These are phyloP conservation scores for Malassezia equina DNA, from an alignment of 1,284 basidiomycete species.

Conservation along the genomic window DNA sequence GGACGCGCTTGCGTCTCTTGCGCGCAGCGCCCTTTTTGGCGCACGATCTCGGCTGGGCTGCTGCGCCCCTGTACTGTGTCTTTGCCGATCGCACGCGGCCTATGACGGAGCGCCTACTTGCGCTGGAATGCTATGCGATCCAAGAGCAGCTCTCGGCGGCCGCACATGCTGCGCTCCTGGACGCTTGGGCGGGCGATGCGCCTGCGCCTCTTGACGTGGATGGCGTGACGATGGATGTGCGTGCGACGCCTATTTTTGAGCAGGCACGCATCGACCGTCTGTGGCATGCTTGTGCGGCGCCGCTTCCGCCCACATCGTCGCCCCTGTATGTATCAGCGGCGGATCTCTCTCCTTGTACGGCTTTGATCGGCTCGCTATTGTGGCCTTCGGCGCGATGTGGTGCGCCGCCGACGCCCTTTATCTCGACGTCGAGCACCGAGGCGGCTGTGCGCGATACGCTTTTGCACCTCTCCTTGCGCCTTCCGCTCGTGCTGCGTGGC, in stretches of 20 bases:
- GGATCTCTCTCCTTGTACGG: neutral
- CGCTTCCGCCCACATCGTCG: neutral
- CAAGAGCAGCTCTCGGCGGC: conserved; percentile 25
- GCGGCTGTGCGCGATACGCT: conserved; percentile 60
- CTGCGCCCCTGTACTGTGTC: conserved; percentile 18
- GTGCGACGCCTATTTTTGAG: conserved; percentile 9
- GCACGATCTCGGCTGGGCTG: neutral
- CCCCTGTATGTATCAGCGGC: neutral
- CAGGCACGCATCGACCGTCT: conserved; percentile 5
- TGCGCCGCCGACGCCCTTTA: conserved; percentile 30
- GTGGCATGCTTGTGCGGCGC: conserved; percentile 1
- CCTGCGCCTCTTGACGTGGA: neutral
- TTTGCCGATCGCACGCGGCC: conserved; percentile 6
- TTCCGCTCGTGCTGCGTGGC: conserved; percentile 76
- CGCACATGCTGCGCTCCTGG: conserved; percentile 19
- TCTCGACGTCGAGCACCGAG: conserved; percentile 60
- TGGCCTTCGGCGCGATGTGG: neutral
- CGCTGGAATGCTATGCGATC: conserved; percentile 23
- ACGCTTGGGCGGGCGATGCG: conserved; percentile 17
- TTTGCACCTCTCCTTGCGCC: conserved; percentile 58
- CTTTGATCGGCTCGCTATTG: neutral
- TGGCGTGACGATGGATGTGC: neutral
- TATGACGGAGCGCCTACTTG: conserved; percentile 20
- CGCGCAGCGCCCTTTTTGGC: conserved; percentile 13
- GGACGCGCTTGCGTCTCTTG: conserved; percentile 14